Evolutionary conservation across 345 rosid species (phyloP), one percentile per base, ranked within the genome.

Genomic region (Moricandia arvensis): DNA sequence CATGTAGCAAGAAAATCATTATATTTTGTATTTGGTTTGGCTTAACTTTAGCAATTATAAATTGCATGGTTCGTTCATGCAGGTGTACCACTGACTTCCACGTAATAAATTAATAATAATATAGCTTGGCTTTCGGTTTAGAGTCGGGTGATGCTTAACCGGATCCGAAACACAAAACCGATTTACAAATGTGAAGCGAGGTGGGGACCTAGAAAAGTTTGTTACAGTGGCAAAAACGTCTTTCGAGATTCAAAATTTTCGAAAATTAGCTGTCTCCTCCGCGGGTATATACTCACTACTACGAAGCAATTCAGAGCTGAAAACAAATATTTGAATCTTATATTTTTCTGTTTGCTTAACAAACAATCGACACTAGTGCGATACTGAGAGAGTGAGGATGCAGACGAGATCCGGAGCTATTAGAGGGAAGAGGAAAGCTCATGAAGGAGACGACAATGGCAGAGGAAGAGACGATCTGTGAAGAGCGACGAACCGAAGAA

Each of bases 401-500:
- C 68, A 24, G 78, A 41, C 29, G 66, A 68, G 66, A 73, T 41
- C 74, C 55, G 69, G 29, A 51, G 73, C 74, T 35, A 57, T 45
- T 24, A 57, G 72, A 66, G 70, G 49, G 66, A 77, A 76, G 76
- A 66, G 72, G 73, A 77, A 66, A 71, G 73, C 63, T 65, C 68
- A 70, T 1, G 77, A 45, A 29, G 78, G 63, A 79, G 75, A 79
- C 71, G 72, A 76, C 8, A 55, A 77, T 62, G 66, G 62, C 38
- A 69, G 76, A 63, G 63, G 69, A 78, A 77, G 81, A 68, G 65
- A 73, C 31, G 55, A 74, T 41, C 26, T 41, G 37, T 38, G 65
- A 35, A 75, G 59, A 70, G 73, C 33, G 63, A 73, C 59, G 72
- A 35, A 11, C 55, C 35, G 53, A 70, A 41, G 66, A 76, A 7